phyloP scores from a whole-genome alignment of 106 monocot species.

The Platanthera guangdongensis region DNA sequence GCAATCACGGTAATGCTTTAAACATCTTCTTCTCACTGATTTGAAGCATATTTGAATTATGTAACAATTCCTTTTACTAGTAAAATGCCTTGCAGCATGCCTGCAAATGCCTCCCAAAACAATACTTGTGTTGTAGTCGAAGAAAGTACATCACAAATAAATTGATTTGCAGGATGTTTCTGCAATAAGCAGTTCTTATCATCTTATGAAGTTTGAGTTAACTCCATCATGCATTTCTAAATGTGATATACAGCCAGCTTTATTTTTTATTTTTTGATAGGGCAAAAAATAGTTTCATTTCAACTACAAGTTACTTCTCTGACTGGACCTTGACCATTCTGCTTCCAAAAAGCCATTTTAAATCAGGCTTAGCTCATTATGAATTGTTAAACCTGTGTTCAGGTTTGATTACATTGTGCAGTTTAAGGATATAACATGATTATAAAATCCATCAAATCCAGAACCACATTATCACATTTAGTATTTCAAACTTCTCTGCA shows the following conservation, averaged over 20 bases:
- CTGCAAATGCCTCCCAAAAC: background rate
- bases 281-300: background rate
- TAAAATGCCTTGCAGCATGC: background rate
- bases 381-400: no score
- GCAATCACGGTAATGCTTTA: constrained; percentile 74
- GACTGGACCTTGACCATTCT: no score
- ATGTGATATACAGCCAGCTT: background rate
- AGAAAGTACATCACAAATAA: background rate
- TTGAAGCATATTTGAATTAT: background rate
- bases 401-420: no score
- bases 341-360: no score
- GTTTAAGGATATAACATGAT: no score
- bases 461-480: no score
- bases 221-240: background rate
- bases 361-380: no score
- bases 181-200: background rate
- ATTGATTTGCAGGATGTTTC: background rate
- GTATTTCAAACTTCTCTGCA: no score
- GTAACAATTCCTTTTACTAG: background rate
- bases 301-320: background rate
- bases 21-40: background rate
- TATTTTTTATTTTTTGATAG: background rate
- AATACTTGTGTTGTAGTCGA: background rate
- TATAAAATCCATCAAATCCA: no score
- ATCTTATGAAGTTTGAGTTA: background rate